Conservation (phyloP, 2,329 filamentous ascomycete species). For the Fusarium nisikadoi region DNA sequence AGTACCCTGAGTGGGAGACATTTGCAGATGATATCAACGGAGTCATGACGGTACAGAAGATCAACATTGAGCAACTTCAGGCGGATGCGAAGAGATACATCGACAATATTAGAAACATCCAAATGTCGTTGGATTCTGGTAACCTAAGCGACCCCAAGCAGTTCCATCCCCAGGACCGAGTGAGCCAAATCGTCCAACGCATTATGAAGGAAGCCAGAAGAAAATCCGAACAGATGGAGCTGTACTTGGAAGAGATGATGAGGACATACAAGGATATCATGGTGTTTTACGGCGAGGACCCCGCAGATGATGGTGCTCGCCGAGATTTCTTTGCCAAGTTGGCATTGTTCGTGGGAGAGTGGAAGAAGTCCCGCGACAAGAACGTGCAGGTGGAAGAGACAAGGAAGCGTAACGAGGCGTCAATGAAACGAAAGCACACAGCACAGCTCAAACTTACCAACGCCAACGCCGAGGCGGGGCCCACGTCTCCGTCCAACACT, state of each 20-base stretch:
- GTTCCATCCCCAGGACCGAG: conserved; percentile 97
- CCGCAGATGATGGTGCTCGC: conserved; percentile 88
- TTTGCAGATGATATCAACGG: conserved; percentile 87
- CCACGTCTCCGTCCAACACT: conserved; percentile 75
- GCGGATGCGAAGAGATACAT: conserved; percentile 91
- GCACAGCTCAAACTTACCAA: conserved; percentile 69
- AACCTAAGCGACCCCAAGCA: conserved; percentile 97
- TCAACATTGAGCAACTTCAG: conserved; percentile 93
- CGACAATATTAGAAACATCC: conserved; percentile 92
- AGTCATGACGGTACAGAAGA: conserved; percentile 83
- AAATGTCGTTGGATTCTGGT: conserved; percentile 89
- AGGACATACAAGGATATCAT: conserved; percentile 95
- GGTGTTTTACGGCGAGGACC: conserved; percentile 95
- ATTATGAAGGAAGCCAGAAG: conserved; percentile 96
- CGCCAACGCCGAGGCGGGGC: conserved; percentile 59
- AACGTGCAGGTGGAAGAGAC: conserved; percentile 86
- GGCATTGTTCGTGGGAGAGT: conserved; percentile 88
- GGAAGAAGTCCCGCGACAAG: conserved; percentile 96
- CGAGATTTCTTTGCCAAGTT: conserved; percentile 96
- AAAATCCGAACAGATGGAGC: conserved; percentile 94
- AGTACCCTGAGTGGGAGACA: conserved; percentile 94
- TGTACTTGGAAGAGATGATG: conserved; percentile 93
- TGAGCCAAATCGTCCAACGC: conserved; percentile 89
- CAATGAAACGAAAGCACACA: conserved; percentile 90
- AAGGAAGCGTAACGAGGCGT: conserved; percentile 85